Evolutionary conservation across 306 rosid species (phyloP).

Genomic region (Vicia faba): DNA sequence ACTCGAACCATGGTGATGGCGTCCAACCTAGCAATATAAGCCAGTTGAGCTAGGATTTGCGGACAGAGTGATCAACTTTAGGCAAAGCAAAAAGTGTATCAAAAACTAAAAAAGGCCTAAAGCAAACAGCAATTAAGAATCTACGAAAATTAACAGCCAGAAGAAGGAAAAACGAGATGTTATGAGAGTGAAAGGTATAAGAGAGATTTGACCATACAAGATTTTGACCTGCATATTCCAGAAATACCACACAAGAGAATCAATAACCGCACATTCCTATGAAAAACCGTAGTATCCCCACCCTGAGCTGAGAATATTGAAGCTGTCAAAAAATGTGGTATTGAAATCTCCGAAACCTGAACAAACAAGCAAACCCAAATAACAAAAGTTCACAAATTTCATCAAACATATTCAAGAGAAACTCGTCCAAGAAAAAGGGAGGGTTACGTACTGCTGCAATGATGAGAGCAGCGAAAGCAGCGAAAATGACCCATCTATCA

Average conservation of each 20-base stretch:
- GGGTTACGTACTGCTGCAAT: constrained; percentile 65
- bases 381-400: constrained; percentile 21
- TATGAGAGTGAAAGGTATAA: constrained; percentile 33
- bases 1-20: too few relatives aligned
- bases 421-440: neutral
- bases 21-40: too few relatives aligned
- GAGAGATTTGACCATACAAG: constrained; percentile 90
- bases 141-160: neutral
- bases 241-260: constrained; percentile 68
- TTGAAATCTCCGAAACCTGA: constrained; percentile 86
- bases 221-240: constrained; percentile 99
- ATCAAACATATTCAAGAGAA: neutral
- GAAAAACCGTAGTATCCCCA: constrained; percentile 71
- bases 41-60: too few relatives aligned
- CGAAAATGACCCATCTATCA: constrained; percentile 78
- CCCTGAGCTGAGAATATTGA: constrained; percentile 84
- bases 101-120: neutral
- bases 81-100: neutral
- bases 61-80: neutral
- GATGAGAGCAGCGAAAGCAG: constrained; percentile 77
- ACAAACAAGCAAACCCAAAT: neutral
- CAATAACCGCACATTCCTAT: constrained; percentile 72
- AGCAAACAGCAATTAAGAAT: constrained; percentile 10
- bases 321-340: constrained; percentile 92
- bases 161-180: constrained; percentile 13